Base-by-base conservation (phyloP, 2,329 filamentous ascomycete species). In the Bipolaris victoriae region DNA sequence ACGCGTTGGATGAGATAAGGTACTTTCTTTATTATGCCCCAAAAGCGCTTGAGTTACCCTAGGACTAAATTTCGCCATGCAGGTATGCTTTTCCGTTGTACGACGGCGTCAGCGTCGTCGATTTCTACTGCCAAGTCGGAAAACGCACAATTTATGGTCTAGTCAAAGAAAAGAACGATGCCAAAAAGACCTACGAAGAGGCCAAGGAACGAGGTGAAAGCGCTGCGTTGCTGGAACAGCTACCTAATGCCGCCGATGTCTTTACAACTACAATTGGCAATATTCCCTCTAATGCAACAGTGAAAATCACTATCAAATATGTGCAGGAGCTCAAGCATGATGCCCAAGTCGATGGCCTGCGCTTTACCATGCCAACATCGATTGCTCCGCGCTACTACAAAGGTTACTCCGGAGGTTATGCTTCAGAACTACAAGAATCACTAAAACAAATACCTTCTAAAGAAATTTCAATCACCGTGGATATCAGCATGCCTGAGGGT, bases 21-120 rank as follows among this genome's bases (percentile, higher is more conserved):
- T 50, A 39, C 11, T 24, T 26, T 13, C 2, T 6, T 13, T 9
- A 10, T 6, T 15, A n/a, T 4, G 10, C 7, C 7, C 3, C 7
- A 6, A 15, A 20, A 5, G 11, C 18, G 13, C 11, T 13, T 3
- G 4, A 26, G 13, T 26, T 20, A 9, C 9, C 11, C 18, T 5
- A 10, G 33, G 13, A n/a, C 24, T 29, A n/a, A 26, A 36, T 24
- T 20, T 20, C 9, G 4, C 7, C 18, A 16, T 3, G 11, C 16
- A 55, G 52, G 18, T 57, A 57, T n/a, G 54, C 49, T 4, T 57
- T 57, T 9, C 54, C 54, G 3, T 18, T 53, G 18, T 57, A 53
- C 10, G 54, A 57, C 3, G 54, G 54, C 16, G 37, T 57, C 13
- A 57, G 54, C 16, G 49, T 57, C 24, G 54, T 57, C 10, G 54